Base-by-base conservation (phyloP, 306 rosid genomes). In the Vicia sativa region DNA sequence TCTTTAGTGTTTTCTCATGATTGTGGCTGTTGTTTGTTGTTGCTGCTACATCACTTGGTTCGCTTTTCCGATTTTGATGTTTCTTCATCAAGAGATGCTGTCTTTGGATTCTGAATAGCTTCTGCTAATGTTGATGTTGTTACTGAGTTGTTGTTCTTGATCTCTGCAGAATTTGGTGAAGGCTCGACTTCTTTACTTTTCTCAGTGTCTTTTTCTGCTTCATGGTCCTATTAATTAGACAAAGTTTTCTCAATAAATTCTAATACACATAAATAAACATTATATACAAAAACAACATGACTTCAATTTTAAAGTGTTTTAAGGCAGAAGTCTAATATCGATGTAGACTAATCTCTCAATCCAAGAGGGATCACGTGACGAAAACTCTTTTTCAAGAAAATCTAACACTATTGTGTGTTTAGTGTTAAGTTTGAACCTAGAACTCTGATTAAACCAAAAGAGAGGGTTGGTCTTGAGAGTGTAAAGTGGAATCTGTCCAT, bases 1-100 rank as follows among this genome's bases (percentile, higher is more conserved):
- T 92, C 76, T 92, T 90, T 77, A 83, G 78, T 38, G 77, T 69
- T 72, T 79, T 87, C 68, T 87, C 95, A 56, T 85, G 68, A 3
- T 79, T 31, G 28, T 50, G 48, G 68, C 12, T 11, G 12, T 42
- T 11, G 12, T 70, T 49, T 39, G 74, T 74, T 25, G 28, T 3
- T 25, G 28, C 28, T 68, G 67, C 50, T 38, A 70, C 70, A 35
- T 81, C 86, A 25, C 46, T 80, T 74, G 66, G 75, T 4, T 83
- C 86, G 4, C n/a, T 87, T 86, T 72, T 83, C 80, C 3, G 78
- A 75, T 68, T 82, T 74, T 11, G 75, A 65, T 21, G 70, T 61
- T 78, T 82, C 87, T 80, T 91, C 89, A 2, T 84, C 77, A 21
- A 70, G 73, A 1, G 83, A 80, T 16, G 85, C 81, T 26, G 84